Percentiles rank a stretch among this genome's conserved stretches.
Conservation (phyloP, 208 protist species). For the Endotrypanum monterogeii region DNA sequence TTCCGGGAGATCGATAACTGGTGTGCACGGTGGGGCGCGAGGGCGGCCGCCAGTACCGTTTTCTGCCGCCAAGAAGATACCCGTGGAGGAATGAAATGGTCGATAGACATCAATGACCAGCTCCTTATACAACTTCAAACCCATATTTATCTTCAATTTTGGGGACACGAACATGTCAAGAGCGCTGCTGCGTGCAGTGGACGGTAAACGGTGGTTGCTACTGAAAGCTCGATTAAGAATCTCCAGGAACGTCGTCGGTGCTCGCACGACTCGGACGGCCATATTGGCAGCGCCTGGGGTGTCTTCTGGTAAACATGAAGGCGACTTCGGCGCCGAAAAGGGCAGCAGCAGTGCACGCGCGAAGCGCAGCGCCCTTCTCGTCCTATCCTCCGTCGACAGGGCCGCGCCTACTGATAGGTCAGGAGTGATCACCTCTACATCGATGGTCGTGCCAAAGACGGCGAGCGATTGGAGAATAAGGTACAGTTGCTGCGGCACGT, state of each 20-base stretch:
- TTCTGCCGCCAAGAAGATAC: conserved; percentile 38
- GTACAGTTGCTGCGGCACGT: conserved; percentile 26
- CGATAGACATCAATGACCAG: conserved; percentile 62
- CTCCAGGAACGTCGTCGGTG: conserved; percentile 53
- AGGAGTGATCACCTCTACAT: conserved; percentile 43
- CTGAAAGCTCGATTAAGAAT: conserved; percentile 64
- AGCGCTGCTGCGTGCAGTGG: conserved; percentile 42
- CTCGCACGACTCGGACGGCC: conserved; percentile 25
- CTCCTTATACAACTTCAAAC: conserved; percentile 61
- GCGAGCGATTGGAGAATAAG: conserved; percentile 41
- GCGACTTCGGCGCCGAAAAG: conserved; percentile 35
- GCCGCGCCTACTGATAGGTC: not conserved
- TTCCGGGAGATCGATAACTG: conserved; percentile 48
- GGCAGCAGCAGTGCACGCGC: conserved; percentile 38
- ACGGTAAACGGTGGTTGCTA: conserved; percentile 53
- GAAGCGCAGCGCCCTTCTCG: conserved; percentile 29
- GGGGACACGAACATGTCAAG: conserved; percentile 63
- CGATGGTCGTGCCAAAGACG: conserved; percentile 41
- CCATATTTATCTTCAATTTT: conserved; percentile 65
- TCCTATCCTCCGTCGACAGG: conserved; percentile 6
- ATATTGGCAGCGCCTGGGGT: conserved; percentile 37
- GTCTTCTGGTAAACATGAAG: conserved; percentile 21
- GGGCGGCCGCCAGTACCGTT: conserved; percentile 32
- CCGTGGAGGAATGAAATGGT: conserved; percentile 46
- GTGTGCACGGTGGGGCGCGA: conserved; percentile 40